Percentiles rank a stretch among this genome's conserved stretches.
These are phyloP conservation scores for Ogataea methylovora DNA, from an alignment of 805 yeast genomes.

Conservation along the genomic window DNA sequence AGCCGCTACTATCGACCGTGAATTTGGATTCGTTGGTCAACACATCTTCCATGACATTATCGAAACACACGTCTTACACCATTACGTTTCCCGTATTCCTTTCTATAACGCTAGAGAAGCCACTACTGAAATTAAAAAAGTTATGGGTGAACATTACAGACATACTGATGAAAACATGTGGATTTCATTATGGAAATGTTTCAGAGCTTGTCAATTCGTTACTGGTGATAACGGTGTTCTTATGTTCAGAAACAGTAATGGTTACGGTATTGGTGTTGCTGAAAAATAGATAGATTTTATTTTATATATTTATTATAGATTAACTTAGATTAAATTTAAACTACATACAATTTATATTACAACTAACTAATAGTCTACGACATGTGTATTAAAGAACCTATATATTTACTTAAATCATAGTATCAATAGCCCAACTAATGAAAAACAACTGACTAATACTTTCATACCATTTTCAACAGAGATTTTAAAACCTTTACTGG, in stretches of 20 bases:
- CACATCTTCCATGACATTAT: constrained; percentile 51
- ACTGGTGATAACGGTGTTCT: constrained; percentile 60
- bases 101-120: constrained; percentile 51
- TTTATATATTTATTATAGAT: constrained; percentile 6
- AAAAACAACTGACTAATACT: constrained; percentile 1
- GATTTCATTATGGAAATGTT: constrained; percentile 46
- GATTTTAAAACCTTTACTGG: constrained; percentile 11
- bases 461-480: constrained; percentile 6
- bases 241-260: constrained; percentile 58
- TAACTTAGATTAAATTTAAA: constrained; percentile 13
- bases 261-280: constrained; percentile 31
- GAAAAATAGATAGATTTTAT: background rate
- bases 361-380: too few species aligned
- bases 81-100: constrained; percentile 47
- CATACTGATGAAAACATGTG: constrained; percentile 50
- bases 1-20: constrained; percentile 57
- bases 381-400: too few species aligned
- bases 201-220: constrained; percentile 63
- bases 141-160: constrained; percentile 45
- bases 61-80: constrained; percentile 53
- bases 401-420: too few species aligned
- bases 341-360: too few species aligned
- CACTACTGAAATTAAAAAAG: constrained; percentile 40
- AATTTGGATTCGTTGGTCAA: constrained; percentile 52
- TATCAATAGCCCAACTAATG: constrained; percentile 5